A percentile compares a stretch with the other conserved stretches of the same genome.
Conservation (phyloP, 1,284 basidiomycete genomes). For the Cutaneotrichosporon cyanovorans region DNA sequence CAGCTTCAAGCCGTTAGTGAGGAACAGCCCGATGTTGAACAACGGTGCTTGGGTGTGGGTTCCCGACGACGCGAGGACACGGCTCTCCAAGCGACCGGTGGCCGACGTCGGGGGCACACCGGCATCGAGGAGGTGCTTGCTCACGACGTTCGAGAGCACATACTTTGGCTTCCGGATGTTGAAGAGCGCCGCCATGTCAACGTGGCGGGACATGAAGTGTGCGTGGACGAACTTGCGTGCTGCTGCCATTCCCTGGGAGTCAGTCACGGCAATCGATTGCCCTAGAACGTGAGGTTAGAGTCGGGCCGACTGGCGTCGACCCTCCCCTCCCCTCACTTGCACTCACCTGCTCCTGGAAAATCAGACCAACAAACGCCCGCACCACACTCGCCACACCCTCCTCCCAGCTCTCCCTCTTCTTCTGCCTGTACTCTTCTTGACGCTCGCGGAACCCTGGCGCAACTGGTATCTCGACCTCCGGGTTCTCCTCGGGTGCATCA, state of each 20-base stretch:
- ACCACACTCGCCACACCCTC: conserved; percentile 47
- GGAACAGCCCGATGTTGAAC: conserved; percentile 88
- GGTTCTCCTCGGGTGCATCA: conserved; percentile 52
- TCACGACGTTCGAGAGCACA: conserved; percentile 67
- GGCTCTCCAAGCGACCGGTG: conserved; percentile 44
- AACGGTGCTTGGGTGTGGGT: conserved; percentile 79
- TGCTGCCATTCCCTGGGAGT: conserved; percentile 61
- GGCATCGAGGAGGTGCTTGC: conserved; percentile 53
- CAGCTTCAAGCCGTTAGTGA: conserved; percentile 71
- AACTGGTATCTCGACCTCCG: conserved; percentile 18
- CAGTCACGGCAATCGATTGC: not conserved
- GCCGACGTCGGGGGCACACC: conserved; percentile 57
- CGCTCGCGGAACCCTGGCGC: conserved; percentile 18
- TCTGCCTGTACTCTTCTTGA: conserved; percentile 10
- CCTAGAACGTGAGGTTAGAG: no score
- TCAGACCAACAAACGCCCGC: conserved; percentile 50
- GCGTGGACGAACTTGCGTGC: conserved; percentile 77
- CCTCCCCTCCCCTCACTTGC: no score
- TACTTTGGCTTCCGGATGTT: conserved; percentile 83
- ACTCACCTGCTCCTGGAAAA: conserved; percentile 51
- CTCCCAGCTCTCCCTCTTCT: conserved; percentile 28
- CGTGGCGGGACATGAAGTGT: conserved; percentile 72
- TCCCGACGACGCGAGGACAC: conserved; percentile 86
- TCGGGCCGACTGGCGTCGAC: no score
- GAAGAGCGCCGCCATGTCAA: conserved; percentile 74